phyloP scores from a whole-genome alignment of 164 flowering plant genomes.

The Stephania cephalantha region DNA sequence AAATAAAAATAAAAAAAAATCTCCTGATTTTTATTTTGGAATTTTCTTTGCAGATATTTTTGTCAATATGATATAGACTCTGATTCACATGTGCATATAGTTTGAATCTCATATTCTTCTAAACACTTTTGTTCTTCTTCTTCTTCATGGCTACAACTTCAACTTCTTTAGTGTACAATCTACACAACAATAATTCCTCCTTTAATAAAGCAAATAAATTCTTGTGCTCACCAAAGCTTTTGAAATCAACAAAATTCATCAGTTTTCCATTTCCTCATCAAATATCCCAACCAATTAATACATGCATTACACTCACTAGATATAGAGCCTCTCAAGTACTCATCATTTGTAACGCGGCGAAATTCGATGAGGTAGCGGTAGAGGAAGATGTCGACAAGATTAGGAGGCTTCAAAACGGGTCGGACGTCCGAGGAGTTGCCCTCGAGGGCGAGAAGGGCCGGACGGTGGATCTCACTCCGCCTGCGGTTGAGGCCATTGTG shows the following conservation, averaged over 20 bases:
- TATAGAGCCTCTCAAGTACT: not conserved
- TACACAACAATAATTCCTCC: conserved; percentile 11
- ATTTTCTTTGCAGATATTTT: conserved; percentile 1
- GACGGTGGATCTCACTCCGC: conserved; percentile 62
- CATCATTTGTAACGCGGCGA: conserved; percentile 20
- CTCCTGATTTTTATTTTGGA: not conserved
- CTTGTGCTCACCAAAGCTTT: conserved; percentile 1
- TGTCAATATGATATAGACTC: not conserved
- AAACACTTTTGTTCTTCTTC: not conserved
- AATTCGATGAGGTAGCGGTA: conserved; percentile 31
- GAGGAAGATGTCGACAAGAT: conserved; percentile 69
- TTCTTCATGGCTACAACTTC: conserved; percentile 33
- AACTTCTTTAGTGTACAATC: conserved; percentile 17
- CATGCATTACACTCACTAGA: not conserved
- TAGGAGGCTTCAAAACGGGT: conserved; percentile 79
- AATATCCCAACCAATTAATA: not conserved
- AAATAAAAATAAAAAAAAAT: not conserved
- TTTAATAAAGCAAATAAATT: conserved; percentile 14
- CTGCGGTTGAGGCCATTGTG: conserved; percentile 73
- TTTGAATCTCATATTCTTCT: not conserved
- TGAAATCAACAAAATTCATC: conserved; percentile 6
- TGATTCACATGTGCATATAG: not conserved
- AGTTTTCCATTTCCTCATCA: conserved; percentile 9
- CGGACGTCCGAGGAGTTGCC: conserved; percentile 91
- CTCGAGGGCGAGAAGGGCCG: conserved; percentile 79